Conservation (phyloP, 352 stramenopile genomes). For the Phytophthora palmivora region DNA sequence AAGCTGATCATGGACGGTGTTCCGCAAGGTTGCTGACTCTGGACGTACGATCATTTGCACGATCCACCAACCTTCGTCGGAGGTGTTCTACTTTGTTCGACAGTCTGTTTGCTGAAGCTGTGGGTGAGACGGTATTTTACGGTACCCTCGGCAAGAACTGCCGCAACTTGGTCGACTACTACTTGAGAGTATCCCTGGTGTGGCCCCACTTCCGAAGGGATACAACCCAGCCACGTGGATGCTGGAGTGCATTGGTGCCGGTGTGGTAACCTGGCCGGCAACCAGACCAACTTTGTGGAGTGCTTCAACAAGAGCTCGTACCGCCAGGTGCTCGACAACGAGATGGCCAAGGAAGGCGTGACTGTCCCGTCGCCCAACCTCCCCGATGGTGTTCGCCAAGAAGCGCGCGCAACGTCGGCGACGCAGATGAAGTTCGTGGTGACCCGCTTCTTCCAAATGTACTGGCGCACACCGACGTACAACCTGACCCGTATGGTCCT, state of each 20-base stretch:
- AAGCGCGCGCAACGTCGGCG: constrained; percentile 16
- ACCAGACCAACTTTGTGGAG: constrained; percentile 34
- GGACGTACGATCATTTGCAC: constrained; percentile 68
- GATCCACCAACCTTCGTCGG: constrained; percentile 91
- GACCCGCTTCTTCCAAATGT: constrained; percentile 38
- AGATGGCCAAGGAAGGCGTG: constrained; percentile 30
- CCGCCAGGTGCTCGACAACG: neutral
- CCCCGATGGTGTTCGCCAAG: constrained; percentile 31
- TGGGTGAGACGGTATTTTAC: constrained; percentile 16
- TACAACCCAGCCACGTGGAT: constrained; percentile 43
- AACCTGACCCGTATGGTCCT: constrained; percentile 74
- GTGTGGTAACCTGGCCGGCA: constrained; percentile 28
- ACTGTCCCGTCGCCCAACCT: constrained; percentile 19
- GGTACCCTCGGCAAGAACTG: constrained; percentile 25
- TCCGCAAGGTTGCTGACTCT: constrained; percentile 18
- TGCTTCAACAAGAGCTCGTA: constrained; percentile 35
- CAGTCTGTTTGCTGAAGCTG: constrained; percentile 62
- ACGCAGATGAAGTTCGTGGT: constrained; percentile 42
- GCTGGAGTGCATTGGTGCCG: constrained; percentile 54
- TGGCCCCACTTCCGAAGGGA: constrained; percentile 39
- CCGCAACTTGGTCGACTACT: constrained; percentile 38
- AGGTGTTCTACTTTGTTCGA: constrained; percentile 86
- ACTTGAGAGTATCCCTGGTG: constrained; percentile 33
- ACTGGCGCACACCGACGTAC: constrained; percentile 65
- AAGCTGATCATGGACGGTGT: constrained; percentile 25